Base-by-base conservation (phyloP, 2,329 filamentous ascomycete genomes). In the Fusarium burgessii region DNA sequence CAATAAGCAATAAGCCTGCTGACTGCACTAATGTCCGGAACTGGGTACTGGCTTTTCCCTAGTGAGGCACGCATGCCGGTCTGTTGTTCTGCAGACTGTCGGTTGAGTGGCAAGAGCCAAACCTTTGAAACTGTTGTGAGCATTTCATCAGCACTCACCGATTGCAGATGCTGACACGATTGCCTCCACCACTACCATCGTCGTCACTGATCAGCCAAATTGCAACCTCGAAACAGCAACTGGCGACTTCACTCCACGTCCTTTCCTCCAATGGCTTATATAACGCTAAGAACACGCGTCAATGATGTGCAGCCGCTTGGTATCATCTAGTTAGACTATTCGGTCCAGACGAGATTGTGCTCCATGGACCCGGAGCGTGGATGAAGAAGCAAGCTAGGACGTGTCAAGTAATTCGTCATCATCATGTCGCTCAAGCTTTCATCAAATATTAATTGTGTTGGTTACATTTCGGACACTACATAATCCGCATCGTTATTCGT, bases 311-410 rank as follows among this genome's bases (percentile, higher is more conserved):
- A 54, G 40, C 41, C 50, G 55, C 65, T 47, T 56, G 56, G 55
- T 65, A 43, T 49, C 58, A 50, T 45, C 64, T 45, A 23, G 23
- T 23, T 23, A 23, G 23, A 23, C 23, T 23, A 23, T 57, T 62
- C 59, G 38, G 61, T 59, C 70, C 58, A 35, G 56, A 32, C n/a
- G 49, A 43, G 50, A 56, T 54, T 60, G 38, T 57, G 60, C 66
- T 62, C 74, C 74, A 76, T 40, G 60, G 36, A 70, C 70, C 74
- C 66, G 74, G 74, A 72, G 55, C 47, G 55, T 76, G 72, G 74
- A 56, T 66, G 70, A 66, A 65, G 49, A 56, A 60, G 38, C 46
- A 56, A 65, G 62, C 60, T 58, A 66, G 58, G 40, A 66, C 56
- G 56, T 23, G 35, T 56, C 27, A 38, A 45, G 50, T 58, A 35